Base-by-base conservation (phyloP, 257 asterid species). In the Mitragyna speciosa region DNA sequence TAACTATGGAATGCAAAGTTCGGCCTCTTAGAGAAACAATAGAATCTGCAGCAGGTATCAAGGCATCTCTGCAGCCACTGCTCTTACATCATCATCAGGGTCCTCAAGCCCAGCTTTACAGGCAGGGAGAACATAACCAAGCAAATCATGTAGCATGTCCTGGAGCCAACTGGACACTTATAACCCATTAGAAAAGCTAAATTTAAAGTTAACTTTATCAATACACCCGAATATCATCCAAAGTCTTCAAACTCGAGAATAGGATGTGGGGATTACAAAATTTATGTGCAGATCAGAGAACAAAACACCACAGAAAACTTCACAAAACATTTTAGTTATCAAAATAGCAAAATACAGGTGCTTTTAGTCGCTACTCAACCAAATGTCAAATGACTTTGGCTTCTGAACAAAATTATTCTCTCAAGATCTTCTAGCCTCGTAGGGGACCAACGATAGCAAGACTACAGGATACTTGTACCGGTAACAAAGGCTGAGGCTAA, bases 11-110 rank as follows among this genome's bases (percentile, higher is more conserved):
- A 85, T 92, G 94, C 96, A 96, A 88, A 43, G 87, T 79, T 82
- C 92, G 87, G 77, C 94, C 91, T 72, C 87, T 89, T 49, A 92
- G 89, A 79, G 96, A 89, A 85, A 93, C 97, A 83, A 96, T 88
- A 84, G 97, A 88, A 63, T 91, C 85, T 56, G 98, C 94, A 82
- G 98, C 84, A 77, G 99, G 99, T 81, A 96, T 85, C 75, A 96
- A 82, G 78, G 98, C 95, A 85, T 96, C n/a, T n/a, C 99, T 22
- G 99, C 99, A 78, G 99, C 98, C 82, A 96, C 99, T 67, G 99
- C 99, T 87, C 99, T 92, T 58, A 96, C 99, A 83, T 96, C 99
- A 88, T 96, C 99, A 85, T 96, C 99, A 67, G 99, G 97, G 86
- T 96, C 99, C 86, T 96, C 99, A 78, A 96, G 97, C 76, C 99